These are phyloP conservation scores for Hura crepitans DNA, from an alignment of 441 rosid genomes.

Conservation along the genomic window DNA sequence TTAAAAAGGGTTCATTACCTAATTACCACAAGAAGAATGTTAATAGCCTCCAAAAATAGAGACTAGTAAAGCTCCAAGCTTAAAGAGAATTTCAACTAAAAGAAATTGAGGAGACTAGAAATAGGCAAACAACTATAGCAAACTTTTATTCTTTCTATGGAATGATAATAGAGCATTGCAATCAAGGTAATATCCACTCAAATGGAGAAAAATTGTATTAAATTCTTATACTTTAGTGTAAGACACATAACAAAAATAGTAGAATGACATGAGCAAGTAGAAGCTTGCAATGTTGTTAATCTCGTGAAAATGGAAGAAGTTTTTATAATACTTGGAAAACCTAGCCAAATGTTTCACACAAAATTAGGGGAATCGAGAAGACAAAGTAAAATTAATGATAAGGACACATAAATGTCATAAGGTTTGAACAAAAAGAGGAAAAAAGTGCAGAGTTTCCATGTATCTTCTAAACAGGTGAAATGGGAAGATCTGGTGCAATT, in stretches of 20 bases:
- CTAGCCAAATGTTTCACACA: background rate
- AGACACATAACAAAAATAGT: background rate
- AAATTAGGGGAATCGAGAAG: no score
- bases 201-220: no score
- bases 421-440: background rate
- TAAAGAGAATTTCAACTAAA: background rate
- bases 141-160: background rate
- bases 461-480: slow-evolving; percentile 13
- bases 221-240: background rate
- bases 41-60: background rate
- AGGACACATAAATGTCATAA: background rate
- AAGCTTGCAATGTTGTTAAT: background rate
- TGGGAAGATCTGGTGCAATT: background rate
- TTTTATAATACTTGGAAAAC: background rate
- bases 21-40: background rate
- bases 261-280: no score
- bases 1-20: background rate
- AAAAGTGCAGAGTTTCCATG: background rate
- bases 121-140: background rate
- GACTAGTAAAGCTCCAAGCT: background rate
- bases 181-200: background rate
- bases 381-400: no score
- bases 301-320: background rate
- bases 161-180: no score
- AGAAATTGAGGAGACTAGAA: background rate